Conservation (phyloP, 805 yeast genomes). For the Hanseniaspora vineae region DNA sequence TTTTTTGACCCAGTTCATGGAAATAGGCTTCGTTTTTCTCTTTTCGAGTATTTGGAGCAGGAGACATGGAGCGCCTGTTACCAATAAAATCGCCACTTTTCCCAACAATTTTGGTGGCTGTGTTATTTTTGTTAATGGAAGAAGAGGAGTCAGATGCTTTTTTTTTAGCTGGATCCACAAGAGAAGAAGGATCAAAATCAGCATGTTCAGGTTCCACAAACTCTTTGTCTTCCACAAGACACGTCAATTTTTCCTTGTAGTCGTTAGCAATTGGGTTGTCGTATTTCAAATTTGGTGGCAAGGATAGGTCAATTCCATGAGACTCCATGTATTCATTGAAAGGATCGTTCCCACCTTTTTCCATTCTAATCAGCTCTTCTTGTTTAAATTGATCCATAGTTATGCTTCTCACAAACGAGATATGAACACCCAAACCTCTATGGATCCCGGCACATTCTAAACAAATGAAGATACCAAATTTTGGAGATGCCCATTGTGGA, state of each 20-base stretch:
- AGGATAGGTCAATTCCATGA: constrained; percentile 54
- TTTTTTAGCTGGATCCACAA: constrained; percentile 6
- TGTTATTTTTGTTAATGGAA: not conserved
- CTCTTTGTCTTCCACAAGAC: constrained; percentile 58
- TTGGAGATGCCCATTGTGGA: constrained; percentile 99
- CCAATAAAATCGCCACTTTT: constrained; percentile 4
- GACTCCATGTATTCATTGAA: constrained; percentile 54
- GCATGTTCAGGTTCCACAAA: constrained; percentile 56
- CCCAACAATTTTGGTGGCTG: constrained; percentile 3
- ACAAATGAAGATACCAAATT: constrained; percentile 93
- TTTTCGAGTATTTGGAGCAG: constrained; percentile 25
- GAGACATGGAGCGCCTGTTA: constrained; percentile 14
- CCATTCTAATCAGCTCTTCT: constrained; percentile 85
- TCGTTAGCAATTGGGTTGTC: constrained; percentile 90
- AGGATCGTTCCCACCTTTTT: constrained; percentile 79
- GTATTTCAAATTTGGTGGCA: constrained; percentile 65
- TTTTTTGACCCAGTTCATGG: constrained; percentile 61
- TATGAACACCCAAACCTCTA: constrained; percentile 91
- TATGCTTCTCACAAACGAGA: constrained; percentile 89
- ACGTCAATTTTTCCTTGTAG: constrained; percentile 69
- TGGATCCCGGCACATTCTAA: constrained; percentile 97
- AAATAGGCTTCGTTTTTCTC: constrained; percentile 71
- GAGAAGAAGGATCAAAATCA: constrained; percentile 20
- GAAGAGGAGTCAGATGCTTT: not conserved
- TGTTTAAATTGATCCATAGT: constrained; percentile 98